Conservation (phyloP, 2,329 filamentous ascomycete genomes). For the Rhynchosporium secalis region DNA sequence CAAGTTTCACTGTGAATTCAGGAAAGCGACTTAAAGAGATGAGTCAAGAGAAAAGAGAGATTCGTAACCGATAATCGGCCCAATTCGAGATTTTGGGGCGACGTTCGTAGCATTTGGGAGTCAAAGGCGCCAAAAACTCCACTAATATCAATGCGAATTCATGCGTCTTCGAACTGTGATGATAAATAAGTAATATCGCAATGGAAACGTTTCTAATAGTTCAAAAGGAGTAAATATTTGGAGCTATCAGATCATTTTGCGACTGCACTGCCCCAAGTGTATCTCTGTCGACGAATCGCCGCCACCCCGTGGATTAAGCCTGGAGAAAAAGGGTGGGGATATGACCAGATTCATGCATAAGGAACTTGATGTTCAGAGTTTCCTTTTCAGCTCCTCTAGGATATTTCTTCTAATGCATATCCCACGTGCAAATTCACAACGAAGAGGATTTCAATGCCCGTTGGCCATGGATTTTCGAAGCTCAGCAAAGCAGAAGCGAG, state of each 20-base stretch:
- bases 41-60: background rate
- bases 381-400: conserved; percentile 27
- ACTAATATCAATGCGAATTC: background rate
- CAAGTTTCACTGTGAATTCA: background rate
- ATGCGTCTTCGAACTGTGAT: background rate
- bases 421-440: background rate
- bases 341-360: conserved; percentile 23
- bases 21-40: background rate
- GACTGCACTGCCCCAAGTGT: conserved; percentile 30
- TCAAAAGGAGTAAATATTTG: conserved; percentile 12
- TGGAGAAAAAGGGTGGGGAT: conserved; percentile 20
- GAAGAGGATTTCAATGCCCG: background rate
- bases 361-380: conserved; percentile 6
- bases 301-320: conserved; percentile 7
- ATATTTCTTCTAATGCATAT: conserved; percentile 20
- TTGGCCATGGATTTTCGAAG: background rate
- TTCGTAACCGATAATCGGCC: background rate
- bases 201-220: background rate
- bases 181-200: conserved; percentile 7
- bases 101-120: background rate
- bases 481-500: conserved; percentile 3
- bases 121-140: conserved; percentile 1
- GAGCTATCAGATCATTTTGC: conserved; percentile 11
- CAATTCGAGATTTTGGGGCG: background rate
- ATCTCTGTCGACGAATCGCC: conserved; percentile 26